These are phyloP conservation scores for Echites panduratus DNA, from an alignment of 257 asterid genomes.

Conservation along the genomic window DNA sequence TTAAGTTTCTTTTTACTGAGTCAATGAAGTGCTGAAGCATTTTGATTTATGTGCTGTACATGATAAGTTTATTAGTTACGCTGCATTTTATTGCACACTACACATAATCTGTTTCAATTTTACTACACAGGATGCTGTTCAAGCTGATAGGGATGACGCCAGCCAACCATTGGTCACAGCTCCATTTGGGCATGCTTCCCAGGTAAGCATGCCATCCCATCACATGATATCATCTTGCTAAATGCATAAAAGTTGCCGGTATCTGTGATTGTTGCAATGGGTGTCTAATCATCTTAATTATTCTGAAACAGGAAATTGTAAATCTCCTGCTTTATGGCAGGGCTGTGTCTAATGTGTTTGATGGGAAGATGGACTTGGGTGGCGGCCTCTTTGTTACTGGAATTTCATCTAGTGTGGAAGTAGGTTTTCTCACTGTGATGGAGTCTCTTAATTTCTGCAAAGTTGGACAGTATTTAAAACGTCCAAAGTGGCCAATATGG, in stretches of 20 bases:
- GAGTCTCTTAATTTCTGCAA: conserved; percentile 91
- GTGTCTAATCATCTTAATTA: neutral
- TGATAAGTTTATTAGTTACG: neutral
- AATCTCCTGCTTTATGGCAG: conserved; percentile 87
- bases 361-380: conserved; percentile 88
- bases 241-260: neutral
- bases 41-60: neutral
- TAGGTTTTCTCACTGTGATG: conserved; percentile 87
- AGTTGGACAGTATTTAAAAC: conserved; percentile 80
- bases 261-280: neutral
- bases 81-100: conserved; percentile 15
- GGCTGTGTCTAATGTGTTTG: conserved; percentile 86
- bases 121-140: conserved; percentile 38
- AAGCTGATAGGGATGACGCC: conserved; percentile 95
- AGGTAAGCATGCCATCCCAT: conserved; percentile 45
- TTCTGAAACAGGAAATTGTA: conserved; percentile 73
- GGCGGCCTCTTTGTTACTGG: conserved; percentile 96
- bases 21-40: neutral
- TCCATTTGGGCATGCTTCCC: conserved; percentile 99
- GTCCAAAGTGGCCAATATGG: conserved; percentile 99
- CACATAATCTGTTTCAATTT: conserved; percentile 8
- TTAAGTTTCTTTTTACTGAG: neutral
- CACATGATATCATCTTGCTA: conserved; percentile 5
- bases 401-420: conserved; percentile 73
- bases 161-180: conserved; percentile 91